A percentile compares a stretch with the other conserved stretches of the same genome.
These are phyloP conservation scores for Aureococcus anophagefferens DNA, from an alignment of 108 stramenopile genomes.

Conservation along the genomic window DNA sequence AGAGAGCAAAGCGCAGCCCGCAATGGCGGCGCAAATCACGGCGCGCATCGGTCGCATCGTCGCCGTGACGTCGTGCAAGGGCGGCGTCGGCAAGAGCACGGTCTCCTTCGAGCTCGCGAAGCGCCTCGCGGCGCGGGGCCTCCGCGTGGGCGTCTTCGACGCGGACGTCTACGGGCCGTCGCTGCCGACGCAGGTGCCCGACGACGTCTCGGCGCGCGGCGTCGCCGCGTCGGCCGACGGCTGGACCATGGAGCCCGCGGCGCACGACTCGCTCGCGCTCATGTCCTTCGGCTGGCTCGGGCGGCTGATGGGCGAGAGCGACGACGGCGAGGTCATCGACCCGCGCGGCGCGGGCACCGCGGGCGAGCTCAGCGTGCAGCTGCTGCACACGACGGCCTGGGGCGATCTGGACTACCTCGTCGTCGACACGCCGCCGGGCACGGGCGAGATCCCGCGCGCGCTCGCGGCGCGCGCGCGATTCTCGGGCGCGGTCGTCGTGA, in stretches of 20 bases:
- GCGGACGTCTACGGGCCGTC: slow-evolving; percentile 60
- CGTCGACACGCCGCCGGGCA: slow-evolving; percentile 62
- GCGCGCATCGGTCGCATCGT: slow-evolving; percentile 13
- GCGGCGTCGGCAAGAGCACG: slow-evolving; percentile 59
- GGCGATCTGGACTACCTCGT: slow-evolving; percentile 54
- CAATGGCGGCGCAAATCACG: no score
- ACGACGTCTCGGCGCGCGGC: slow-evolving; percentile 16
- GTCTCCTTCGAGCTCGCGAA: slow-evolving; percentile 51
- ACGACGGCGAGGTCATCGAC: not conserved
- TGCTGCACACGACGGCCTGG: slow-evolving; percentile 45
- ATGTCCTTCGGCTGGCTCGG: slow-evolving; percentile 31
- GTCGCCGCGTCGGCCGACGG: slow-evolving; percentile 4
- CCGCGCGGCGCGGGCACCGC: slow-evolving; percentile 6
- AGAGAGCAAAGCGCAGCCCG: no score
- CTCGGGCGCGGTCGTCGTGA: slow-evolving; percentile 53
- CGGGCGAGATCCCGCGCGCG: slow-evolving; percentile 58
- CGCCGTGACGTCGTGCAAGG: slow-evolving; percentile 44
- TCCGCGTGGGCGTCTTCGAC: slow-evolving; percentile 45
- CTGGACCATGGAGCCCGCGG: slow-evolving; percentile 11
- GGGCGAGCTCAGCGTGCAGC: slow-evolving; percentile 38
- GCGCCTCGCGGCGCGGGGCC: slow-evolving; percentile 25
- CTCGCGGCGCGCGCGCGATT: slow-evolving; percentile 41
- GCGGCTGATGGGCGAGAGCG: slow-evolving; percentile 52
- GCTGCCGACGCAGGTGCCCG: slow-evolving; percentile 40
- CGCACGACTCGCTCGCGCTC: slow-evolving; percentile 7